Percentiles rank a stretch among this genome's conserved stretches.
These are phyloP conservation scores for Rhodotorula diobovata DNA, from an alignment of 768 basidiomycete genomes.

Conservation along the genomic window DNA sequence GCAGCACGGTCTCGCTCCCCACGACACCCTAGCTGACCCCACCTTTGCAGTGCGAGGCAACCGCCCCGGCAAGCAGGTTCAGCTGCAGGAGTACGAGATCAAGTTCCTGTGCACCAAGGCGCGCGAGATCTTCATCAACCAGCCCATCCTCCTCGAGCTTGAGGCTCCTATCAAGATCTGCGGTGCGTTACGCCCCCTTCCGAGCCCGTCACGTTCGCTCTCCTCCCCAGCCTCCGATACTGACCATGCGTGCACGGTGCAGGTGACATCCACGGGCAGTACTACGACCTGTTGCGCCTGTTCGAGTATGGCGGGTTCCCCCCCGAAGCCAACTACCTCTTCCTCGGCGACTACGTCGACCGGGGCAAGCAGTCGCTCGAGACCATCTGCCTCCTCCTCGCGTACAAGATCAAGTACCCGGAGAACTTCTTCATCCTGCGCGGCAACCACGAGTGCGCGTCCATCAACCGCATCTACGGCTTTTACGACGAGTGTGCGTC, in stretches of 20 bases:
- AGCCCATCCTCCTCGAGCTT: conserved; percentile 93
- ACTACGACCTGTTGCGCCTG: conserved; percentile 93
- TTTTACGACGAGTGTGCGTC: conserved; percentile 98
- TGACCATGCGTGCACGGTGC: conserved; percentile 18
- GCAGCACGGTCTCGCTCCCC: no score
- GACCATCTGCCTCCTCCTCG: conserved; percentile 97
- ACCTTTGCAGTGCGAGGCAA: conserved; percentile 79
- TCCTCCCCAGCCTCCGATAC: background rate
- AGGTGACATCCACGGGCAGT: conserved; percentile 99
- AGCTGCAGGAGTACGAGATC: conserved; percentile 98
- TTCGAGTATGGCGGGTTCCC: conserved; percentile 99
- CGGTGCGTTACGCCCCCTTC: conserved; percentile 57
- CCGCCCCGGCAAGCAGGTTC: conserved; percentile 95
- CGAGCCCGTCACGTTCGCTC: conserved; percentile 29
- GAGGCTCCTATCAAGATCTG: conserved; percentile 99
- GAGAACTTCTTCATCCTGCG: conserved; percentile 99
- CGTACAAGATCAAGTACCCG: conserved; percentile 99
- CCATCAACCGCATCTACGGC: conserved; percentile 99
- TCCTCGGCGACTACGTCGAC: conserved; percentile 99
- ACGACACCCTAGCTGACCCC: no score
- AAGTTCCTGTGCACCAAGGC: conserved; percentile 98
- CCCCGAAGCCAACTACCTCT: conserved; percentile 99
- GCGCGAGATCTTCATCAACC: conserved; percentile 97
- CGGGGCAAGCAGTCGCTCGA: conserved; percentile 98
- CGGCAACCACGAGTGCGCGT: conserved; percentile 98